Base-by-base conservation (phyloP, 345 rosid species). In the Durio zibethinus region DNA sequence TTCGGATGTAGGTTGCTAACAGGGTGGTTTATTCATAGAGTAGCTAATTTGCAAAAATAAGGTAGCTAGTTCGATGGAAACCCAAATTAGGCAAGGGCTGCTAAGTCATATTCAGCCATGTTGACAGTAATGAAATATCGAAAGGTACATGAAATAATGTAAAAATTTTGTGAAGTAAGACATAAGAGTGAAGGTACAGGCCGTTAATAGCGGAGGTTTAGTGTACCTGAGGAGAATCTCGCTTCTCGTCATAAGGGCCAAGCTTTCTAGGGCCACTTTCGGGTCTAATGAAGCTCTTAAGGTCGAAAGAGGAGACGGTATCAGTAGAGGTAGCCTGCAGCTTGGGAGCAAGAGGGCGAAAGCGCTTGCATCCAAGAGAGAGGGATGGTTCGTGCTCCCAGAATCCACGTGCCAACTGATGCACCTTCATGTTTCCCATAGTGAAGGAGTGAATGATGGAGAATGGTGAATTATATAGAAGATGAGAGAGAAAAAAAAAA, bases 301-400 rank as follows among this genome's bases (percentile, higher is more conserved):
- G 94, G 70, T 96, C 97, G 64, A 92, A 89, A 78, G 92, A 82
- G 33, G 97, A 63, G 77, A 89, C 88, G 61, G 81, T 76, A 68
- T 85, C 68, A 1, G 85, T 59, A 23, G 89, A 52, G 76, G 56
- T 57, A 27, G 95, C 29, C 2, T 43, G 72, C 42, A 88, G 84
- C 82, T 89, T 93, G 10, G 98, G 99, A 54, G 92, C 95, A 33
- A 93, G 97, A 60, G 98, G 91, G 77, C 95, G 97, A 67, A 92
- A 85, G 31, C 98, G 98, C 78, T 93, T 96, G 89, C 94, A 92
- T 63, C 90, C 87, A 48, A 93, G 91, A 29, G 95, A 67, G 77
- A 91, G 99, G 67, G 93, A 87, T 42, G 99, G 88, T 76, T 88
- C 92, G 63, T 86, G 88, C 53, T 91, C 97, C 86, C 93, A 90